Base-by-base conservation (phyloP, 2,329 filamentous ascomycete species). In the Davidsoniella eucalypti region DNA sequence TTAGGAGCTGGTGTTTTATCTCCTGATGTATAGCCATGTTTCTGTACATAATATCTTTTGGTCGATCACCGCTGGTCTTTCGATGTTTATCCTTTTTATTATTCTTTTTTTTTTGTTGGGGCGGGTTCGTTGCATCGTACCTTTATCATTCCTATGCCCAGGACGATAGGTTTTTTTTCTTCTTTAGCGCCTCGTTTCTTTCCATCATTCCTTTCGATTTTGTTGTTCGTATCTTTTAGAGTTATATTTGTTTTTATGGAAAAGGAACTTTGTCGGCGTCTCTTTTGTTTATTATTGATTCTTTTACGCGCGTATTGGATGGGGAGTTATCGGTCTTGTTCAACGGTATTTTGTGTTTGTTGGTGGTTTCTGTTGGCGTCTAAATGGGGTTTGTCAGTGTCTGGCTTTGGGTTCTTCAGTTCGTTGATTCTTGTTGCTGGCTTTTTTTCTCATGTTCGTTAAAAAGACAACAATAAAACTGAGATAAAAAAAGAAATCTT, bases 301-400 rank as follows among this genome's bases (percentile, higher is more conserved):
- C 16, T 33, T 36, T 33, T 12, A 45, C 26, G 23, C 17, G 5
- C 25, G 43, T 42, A 36, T 25, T 36, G 18, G 16, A 25, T 14
- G 21, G 29, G 37, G 29, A 45, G 4, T 14, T 38, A 21, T n/a
- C 8, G 17, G 40, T n/a, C 7, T 43, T 26, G 40, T 52, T 23
- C 17, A 45, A 23, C 17, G 42, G 21, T 16, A 16, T 33, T 29
- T 5, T 33, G 26, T 33, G 7, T 33, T 33, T 12, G 26, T 4
- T 21, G 29, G 38, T 18, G 43, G 49, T 23, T 41, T 50, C 12
- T 21, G 25, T 41, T 42, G 49, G 48, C 41, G 48, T 50, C 48
- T 25, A 39, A 44, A 44, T 51, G 23, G 17, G 2, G 10, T 33
- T 33, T 33, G 26, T 33, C 26, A 33, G 26, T 33, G 6, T 33